A percentile compares a stretch with the other conserved stretches of the same genome.
Evolutionary conservation across 2,329 filamentous ascomycete genomes (phyloP).

Genomic region (Xylogone sp.): DNA sequence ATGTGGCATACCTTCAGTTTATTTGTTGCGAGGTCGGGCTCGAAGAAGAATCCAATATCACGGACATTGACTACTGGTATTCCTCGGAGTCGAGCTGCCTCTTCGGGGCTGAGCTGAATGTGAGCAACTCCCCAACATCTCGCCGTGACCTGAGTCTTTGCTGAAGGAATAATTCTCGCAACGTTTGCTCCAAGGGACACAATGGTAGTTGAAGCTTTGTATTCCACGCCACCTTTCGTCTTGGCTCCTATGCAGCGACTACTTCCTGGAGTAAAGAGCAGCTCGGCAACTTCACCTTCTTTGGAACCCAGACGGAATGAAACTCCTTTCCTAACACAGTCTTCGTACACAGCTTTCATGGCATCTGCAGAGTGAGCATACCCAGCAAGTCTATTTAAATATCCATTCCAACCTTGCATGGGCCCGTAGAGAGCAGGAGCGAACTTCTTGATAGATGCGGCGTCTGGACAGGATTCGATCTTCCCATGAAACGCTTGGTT

Average conservation of each 20-base stretch:
- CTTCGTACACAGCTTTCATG: conserved; percentile 35
- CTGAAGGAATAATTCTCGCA: conserved; percentile 34
- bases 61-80: conserved; percentile 32
- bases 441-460: conserved; percentile 30
- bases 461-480: conserved; percentile 24
- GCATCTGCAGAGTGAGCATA: conserved; percentile 44
- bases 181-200: conserved; percentile 41
- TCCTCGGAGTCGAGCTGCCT: conserved; percentile 40
- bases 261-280: conserved; percentile 32
- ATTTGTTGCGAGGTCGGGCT: conserved; percentile 45
- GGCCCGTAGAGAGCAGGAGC: conserved; percentile 41
- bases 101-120: conserved; percentile 42
- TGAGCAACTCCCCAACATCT: conserved; percentile 49
- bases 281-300: conserved; percentile 30
- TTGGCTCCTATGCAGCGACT: conserved; percentile 11
- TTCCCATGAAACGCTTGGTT: conserved; percentile 28
- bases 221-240: conserved; percentile 14
- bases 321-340: conserved; percentile 28
- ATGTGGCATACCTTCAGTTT: conserved; percentile 48
- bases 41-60: conserved; percentile 39
- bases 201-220: conserved; percentile 35
- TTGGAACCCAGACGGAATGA: conserved; percentile 26
- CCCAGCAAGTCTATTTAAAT: conserved; percentile 43
- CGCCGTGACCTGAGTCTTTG: conserved; percentile 38
- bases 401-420: conserved; percentile 44